phyloP scores from a whole-genome alignment of 306 rosid genomes.

The Cucurbita ficifolia region DNA sequence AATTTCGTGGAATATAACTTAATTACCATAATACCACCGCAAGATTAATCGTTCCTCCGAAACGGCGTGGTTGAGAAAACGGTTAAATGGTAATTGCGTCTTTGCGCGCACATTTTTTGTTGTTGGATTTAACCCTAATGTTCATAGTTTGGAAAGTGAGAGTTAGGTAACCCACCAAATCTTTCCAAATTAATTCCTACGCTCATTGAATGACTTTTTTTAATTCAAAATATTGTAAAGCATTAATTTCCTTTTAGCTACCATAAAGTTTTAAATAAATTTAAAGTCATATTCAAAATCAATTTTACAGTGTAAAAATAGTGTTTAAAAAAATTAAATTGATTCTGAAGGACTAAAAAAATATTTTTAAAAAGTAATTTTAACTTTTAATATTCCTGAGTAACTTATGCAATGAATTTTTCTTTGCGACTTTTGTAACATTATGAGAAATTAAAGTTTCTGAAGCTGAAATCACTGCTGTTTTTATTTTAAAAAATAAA shows the following conservation, averaged over 20 bases:
- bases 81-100: background rate
- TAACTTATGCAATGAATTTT: background rate
- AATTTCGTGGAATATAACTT: background rate
- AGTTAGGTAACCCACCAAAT: background rate
- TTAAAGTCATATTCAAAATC: too few relatives aligned
- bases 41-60: background rate
- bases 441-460: background rate
- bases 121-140: background rate
- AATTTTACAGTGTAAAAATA: too few relatives aligned
- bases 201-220: too few relatives aligned
- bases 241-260: too few relatives aligned
- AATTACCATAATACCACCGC: conserved; percentile 14
- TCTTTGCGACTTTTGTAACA: background rate
- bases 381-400: too few relatives aligned
- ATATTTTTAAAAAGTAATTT: too few relatives aligned
- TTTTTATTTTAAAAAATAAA: too few relatives aligned
- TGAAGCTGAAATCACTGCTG: background rate
- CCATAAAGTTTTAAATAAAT: too few relatives aligned
- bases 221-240: too few relatives aligned
- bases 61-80: background rate
- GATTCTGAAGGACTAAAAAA: too few relatives aligned
- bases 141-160: background rate
- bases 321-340: too few relatives aligned
- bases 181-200: too few relatives aligned
- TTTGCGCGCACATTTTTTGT: background rate